Base-by-base conservation (phyloP, 2,329 filamentous ascomycete species). In the Aureobasidium sp. region DNA sequence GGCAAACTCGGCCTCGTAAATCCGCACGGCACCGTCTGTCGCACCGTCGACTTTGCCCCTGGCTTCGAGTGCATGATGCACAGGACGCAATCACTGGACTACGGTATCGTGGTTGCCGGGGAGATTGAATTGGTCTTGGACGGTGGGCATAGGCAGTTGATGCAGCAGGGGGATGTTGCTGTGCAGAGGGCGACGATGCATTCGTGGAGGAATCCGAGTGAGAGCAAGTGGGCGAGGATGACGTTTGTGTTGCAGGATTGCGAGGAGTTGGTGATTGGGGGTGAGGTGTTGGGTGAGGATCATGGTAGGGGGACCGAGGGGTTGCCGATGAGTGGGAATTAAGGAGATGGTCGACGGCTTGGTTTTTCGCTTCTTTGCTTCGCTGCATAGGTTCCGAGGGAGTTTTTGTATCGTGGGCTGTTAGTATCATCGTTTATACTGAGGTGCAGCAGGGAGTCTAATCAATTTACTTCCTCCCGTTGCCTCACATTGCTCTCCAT, bases 1-100 rank as follows among this genome's bases (percentile, higher is more conserved):
- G 68, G 70, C 23, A 73, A 77, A 1, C 79, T 81, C 0, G 81
- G 81, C 1, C 73, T 84, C 3, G 75, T 77, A 13, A 73, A 80
- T 23, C 75, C 78, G 2, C 74, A 74, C 25, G 79, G 79, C 15
- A 78, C 78, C 4, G 77, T 79, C 15, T 71, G 78, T 42, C 74
- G 77, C 6, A 71, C 70, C 27, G 71, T 73, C 10, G 71, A 74
- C 62, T 70, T 73, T 54, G 68, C 69, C 4, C 71, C 71, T 0
- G 65, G 64, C 1, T 72, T 70, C 59, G 64, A 60, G 8, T 51
- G 57, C 35, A 49, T 51, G 51, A 73, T 72, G 70, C 71, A 74
- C 55, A 66, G 71, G 11, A 74, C 72, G 10, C 69, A 71, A 60
- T 66, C 62, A 5, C 64, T 73, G 3, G 72, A 74, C 49, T 73